These are phyloP conservation scores for Epichloe gansuensis DNA, from an alignment of 2,329 filamentous ascomycete genomes.

Conservation along the genomic window DNA sequence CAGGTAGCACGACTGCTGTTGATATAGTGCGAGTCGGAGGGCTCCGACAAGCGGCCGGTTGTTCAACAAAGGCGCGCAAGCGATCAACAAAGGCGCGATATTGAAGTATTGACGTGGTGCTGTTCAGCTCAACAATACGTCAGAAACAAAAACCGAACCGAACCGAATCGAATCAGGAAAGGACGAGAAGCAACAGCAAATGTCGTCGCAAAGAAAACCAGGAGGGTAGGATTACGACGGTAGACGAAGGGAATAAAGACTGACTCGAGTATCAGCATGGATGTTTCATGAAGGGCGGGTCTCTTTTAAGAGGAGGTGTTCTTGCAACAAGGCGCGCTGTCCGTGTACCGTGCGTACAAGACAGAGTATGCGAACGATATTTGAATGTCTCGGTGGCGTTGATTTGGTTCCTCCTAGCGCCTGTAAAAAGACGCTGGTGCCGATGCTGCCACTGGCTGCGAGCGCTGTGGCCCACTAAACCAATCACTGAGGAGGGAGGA, in stretches of 20 bases:
- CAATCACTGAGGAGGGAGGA: background rate
- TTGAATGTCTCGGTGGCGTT: background rate
- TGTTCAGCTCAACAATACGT: background rate
- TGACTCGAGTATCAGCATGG: slow-evolving; percentile 20
- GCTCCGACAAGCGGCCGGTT: slow-evolving; percentile 11
- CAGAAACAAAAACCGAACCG: background rate
- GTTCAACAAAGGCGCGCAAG: slow-evolving; percentile 16
- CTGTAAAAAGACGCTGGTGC: background rate
- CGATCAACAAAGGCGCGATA: slow-evolving; percentile 17
- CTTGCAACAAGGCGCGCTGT: background rate
- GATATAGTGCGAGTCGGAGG: background rate
- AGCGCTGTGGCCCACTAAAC: background rate
- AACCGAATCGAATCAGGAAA: background rate
- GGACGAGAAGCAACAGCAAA: background rate
- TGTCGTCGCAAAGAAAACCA: background rate
- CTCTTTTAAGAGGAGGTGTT: slow-evolving; percentile 1
- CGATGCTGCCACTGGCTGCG: background rate
- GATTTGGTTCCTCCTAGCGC: background rate
- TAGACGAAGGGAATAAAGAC: slow-evolving; percentile 4
- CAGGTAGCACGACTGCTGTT: slow-evolving; percentile 3
- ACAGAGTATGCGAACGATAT: background rate
- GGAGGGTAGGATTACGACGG: background rate
- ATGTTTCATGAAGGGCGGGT: background rate
- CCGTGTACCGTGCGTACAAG: background rate
- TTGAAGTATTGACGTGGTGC: slow-evolving; percentile 11